Base-by-base conservation (phyloP, 2,329 filamentous ascomycete species). In the Cytospora chrysosperma region DNA sequence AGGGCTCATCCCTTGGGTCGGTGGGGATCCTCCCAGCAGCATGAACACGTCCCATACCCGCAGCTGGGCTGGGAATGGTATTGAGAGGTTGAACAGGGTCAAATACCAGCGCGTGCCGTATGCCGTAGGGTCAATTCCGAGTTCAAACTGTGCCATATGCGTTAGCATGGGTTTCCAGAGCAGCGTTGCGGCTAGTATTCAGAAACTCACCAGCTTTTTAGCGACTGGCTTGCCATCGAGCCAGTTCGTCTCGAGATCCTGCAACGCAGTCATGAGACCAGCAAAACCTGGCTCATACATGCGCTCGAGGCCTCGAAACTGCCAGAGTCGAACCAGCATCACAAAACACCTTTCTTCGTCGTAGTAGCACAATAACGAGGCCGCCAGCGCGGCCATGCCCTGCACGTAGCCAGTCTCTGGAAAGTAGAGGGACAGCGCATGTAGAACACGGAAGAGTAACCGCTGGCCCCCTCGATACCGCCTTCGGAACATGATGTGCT, bases 11-110 rank as follows among this genome's bases (percentile, higher is more conserved):
- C 40, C 56, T 21, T 28, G 28, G 13, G 28, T n/a, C 51, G 82
- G 79, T n/a, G 87, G 81, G 12, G 84, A 82, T 69, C 94, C 92
- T 54, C 94, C 95, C 15, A 98, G 85, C 17, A 99, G 86, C 85
- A 99, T 92, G 77, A 98, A 98, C 1, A 97, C 91, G 73, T 99
- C 95, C 95, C 95, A 99, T 19, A 99, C 90, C 56, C 95, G 90
- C 40, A 99, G 87, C 75, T 98, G 95, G 4, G 94, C 93, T 0
- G 92, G 85, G 71, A 98, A 99, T 0, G 95, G 95, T 58, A 99
- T 91, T 19, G 92, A 96, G 72, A 98, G 90, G 76, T 98, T 98
- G 83, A 99, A 99, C 10, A 99, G 82, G 2, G 95, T 99, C 58
- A 99, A 82, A 74, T 99, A 99, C 95, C 95, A 99, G 59, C 93